Base-by-base conservation (phyloP, 805 yeast genomes). In the Myxozyma kluyveri region DNA sequence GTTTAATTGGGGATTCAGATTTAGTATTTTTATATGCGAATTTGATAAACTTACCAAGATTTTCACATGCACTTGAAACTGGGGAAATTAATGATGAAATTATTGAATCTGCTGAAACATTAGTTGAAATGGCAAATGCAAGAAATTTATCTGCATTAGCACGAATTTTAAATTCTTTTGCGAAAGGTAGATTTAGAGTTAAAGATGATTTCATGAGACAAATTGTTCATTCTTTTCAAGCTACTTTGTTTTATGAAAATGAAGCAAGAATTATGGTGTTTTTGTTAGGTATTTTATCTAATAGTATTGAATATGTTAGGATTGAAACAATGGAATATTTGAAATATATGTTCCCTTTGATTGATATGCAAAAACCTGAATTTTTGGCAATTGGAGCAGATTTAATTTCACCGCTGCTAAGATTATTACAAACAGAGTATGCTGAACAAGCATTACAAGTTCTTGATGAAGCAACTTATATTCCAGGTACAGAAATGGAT, bases 341-440 rank as follows among this genome's bases (percentile, higher is more conserved):
- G 58, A 83, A 84, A 61, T 79, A 81, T 43, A 67, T 93, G 5
- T 77, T 95, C 56, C 90, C 96, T 1, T 73, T 79, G 53, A 83
- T 89, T 14, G 90, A 93, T 63, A 72, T 90, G 47, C 82, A 80
- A 41, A 72, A 84, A 33, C 87, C 84, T 18, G 95, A 85, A 62
- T 89, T 89, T 65, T 76, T 79, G 26, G 95, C 96, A 1, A 84
- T 88, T 35, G 99, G 99, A 3, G 98, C 99, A 0, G 99, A 93
- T 65, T 72, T 93, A 47, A 87, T 93, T 4, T 85, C 96, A 1
- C 99, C 99, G 1, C 72, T 95, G 45, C 72, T 93, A 59, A 75
- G 98, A 49, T 72, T 93, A 23, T 63, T 82, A 17, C 75, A 87
- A 58, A 89, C 97, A 0, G 96, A 89, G 36, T 84, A 79, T 67